phyloP scores from a whole-genome alignment of 1,139 yeast species.

The Pneumocystis wakefieldiae region DNA sequence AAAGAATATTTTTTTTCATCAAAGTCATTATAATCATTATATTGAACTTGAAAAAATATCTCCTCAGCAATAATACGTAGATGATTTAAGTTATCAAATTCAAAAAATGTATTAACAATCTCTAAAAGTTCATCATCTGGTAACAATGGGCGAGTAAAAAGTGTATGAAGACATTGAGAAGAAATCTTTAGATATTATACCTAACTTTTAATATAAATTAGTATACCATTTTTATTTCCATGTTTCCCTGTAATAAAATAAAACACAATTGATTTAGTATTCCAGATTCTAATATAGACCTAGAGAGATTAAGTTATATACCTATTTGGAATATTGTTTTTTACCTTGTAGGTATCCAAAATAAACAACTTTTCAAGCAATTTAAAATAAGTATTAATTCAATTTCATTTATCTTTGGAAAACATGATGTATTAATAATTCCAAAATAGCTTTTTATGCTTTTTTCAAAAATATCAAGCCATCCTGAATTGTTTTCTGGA shows the following conservation, averaged over 20 bases:
- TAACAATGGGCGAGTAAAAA: slow-evolving; percentile 68
- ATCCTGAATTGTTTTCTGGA: slow-evolving; percentile 62
- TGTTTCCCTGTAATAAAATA: slow-evolving; percentile 45
- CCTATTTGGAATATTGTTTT: not conserved
- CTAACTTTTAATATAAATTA: not conserved
- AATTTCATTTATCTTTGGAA: slow-evolving; percentile 25
- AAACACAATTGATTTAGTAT: slow-evolving; percentile 51
- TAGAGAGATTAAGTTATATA: slow-evolving; percentile 27
- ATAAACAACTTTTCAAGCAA: slow-evolving; percentile 75
- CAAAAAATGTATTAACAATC: slow-evolving; percentile 66
- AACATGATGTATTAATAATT: slow-evolving; percentile 21
- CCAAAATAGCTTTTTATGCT: slow-evolving; percentile 32
- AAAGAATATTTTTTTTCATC: slow-evolving; percentile 70
- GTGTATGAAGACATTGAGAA: slow-evolving; percentile 75
- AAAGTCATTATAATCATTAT: slow-evolving; percentile 46
- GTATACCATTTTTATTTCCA: slow-evolving; percentile 44
- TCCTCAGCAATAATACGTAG: not conserved
- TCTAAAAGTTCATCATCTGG: slow-evolving; percentile 60
- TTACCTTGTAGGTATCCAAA: slow-evolving; percentile 50
- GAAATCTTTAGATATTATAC: slow-evolving; percentile 32
- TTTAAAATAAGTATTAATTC: slow-evolving; percentile 48
- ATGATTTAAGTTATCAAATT: slow-evolving; percentile 43
- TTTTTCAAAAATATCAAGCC: slow-evolving; percentile 69
- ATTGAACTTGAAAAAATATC: slow-evolving; percentile 47
- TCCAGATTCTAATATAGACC: slow-evolving; percentile 52